A percentile compares a stretch with the other conserved stretches of the same genome.
phyloP scores from a whole-genome alignment of 2,329 filamentous ascomycete species.

The Aspergillus transmontanensis region DNA sequence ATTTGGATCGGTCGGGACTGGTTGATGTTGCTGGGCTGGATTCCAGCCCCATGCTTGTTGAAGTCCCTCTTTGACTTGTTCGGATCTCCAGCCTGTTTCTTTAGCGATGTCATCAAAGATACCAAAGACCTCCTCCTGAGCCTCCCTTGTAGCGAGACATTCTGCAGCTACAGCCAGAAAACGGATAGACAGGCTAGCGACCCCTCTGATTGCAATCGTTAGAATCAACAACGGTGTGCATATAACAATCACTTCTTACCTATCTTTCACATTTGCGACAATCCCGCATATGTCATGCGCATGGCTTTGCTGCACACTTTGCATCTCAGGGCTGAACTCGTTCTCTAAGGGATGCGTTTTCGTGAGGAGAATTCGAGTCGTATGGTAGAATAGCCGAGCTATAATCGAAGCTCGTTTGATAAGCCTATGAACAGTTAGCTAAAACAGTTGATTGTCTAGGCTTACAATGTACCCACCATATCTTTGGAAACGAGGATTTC shows the following conservation, averaged over 20 bases:
- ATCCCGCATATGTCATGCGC: constrained; percentile 88
- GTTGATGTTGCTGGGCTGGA: constrained; percentile 38
- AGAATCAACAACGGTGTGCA: background rate
- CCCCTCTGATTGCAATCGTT: constrained; percentile 52
- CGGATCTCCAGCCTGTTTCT: constrained; percentile 78
- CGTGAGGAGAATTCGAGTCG: constrained; percentile 76
- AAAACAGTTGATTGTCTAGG: background rate
- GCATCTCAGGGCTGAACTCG: constrained; percentile 67
- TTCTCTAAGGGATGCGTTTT: constrained; percentile 73
- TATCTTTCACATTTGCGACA: constrained; percentile 79
- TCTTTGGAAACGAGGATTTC: constrained; percentile 79
- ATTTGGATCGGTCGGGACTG: constrained; percentile 13
- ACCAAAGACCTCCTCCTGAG: constrained; percentile 78
- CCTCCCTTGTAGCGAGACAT: constrained; percentile 66
- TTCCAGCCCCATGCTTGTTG: constrained; percentile 77
- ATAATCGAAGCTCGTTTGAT: constrained; percentile 81
- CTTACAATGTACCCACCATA: constrained; percentile 63
- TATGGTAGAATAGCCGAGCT: constrained; percentile 86
- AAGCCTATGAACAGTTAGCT: constrained; percentile 58
- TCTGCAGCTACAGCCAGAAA: constrained; percentile 77
- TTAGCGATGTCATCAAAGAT: constrained; percentile 76
- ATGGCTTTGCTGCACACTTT: constrained; percentile 69
- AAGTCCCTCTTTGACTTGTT: constrained; percentile 71
- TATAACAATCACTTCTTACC: constrained; percentile 44
- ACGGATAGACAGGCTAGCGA: constrained; percentile 76